Percentiles rank a stretch among this genome's conserved stretches.
These are phyloP conservation scores for Bassia scoparia DNA, from an alignment of 148 eudicot genomes.

Conservation along the genomic window DNA sequence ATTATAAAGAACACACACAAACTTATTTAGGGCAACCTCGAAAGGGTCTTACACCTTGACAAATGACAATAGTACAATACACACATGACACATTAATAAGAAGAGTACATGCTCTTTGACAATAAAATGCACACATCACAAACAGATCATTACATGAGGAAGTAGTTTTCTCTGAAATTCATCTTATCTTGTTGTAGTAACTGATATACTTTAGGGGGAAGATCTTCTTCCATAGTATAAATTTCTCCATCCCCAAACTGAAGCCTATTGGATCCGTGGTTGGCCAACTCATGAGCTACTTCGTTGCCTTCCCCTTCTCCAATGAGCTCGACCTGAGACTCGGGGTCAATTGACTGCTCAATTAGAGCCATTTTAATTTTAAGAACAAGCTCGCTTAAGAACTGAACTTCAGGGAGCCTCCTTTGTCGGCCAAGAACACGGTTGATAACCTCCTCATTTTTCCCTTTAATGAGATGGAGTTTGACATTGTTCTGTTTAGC, in stretches of 20 bases:
- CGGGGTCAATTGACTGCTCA: background rate
- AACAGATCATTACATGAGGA: no score
- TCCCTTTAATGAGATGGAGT: background rate
- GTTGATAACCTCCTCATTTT: background rate
- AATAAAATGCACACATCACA: no score
- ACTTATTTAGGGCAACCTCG: no score
- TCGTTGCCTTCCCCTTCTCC: background rate
- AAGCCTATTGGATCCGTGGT: background rate
- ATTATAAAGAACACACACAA: no score
- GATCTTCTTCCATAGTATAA: background rate
- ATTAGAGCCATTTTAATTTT: background rate
- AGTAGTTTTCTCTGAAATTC: background rate
- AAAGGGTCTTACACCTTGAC: no score
- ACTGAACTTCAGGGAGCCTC: background rate
- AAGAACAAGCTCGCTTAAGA: background rate
- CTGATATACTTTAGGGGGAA: background rate
- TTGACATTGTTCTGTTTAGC: background rate
- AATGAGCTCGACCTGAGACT: background rate
- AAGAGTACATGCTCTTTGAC: no score
- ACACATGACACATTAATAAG: no score
- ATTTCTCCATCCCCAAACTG: background rate
- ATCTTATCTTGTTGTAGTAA: background rate
- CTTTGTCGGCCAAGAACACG: background rate
- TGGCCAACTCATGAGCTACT: conserved; percentile 11
- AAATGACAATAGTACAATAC: no score